Conservation (phyloP, 2,329 filamentous ascomycete genomes). For the Diaporthe sp. region DNA sequence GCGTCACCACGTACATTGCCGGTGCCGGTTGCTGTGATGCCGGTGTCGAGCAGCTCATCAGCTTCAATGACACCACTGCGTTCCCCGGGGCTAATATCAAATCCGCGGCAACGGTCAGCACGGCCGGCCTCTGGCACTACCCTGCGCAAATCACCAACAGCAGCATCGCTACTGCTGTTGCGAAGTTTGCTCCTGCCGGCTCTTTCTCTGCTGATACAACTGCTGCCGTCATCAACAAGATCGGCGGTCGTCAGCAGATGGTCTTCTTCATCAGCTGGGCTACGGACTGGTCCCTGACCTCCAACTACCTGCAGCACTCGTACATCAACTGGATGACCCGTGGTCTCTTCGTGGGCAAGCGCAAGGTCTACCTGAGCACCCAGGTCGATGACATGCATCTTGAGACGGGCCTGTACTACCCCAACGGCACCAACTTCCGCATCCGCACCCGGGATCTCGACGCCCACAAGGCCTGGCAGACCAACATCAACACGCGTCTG, state of each 20-base stretch:
- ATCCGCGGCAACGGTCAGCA: conserved; percentile 61
- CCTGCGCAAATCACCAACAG: conserved; percentile 67
- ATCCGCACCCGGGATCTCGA: conserved; percentile 60
- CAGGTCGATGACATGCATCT: conserved; percentile 75
- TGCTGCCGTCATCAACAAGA: conserved; percentile 71
- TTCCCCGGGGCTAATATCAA: conserved; percentile 69
- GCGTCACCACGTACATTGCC: conserved; percentile 42
- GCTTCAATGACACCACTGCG: conserved; percentile 64
- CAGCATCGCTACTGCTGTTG: conserved; percentile 66
- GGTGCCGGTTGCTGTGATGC: conserved; percentile 58
- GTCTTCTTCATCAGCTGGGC: conserved; percentile 69
- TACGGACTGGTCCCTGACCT: conserved; percentile 59
- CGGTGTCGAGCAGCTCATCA: conserved; percentile 64
- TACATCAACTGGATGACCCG: conserved; percentile 74
- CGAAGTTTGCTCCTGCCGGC: conserved; percentile 62
- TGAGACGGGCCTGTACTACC: conserved; percentile 61
- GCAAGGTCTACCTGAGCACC: conserved; percentile 65
- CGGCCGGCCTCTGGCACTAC: conserved; percentile 68
- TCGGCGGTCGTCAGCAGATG: conserved; percentile 70
- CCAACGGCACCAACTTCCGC: conserved; percentile 62
- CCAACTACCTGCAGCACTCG: conserved; percentile 70
- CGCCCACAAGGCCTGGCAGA: conserved; percentile 58
- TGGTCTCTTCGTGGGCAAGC: conserved; percentile 68
- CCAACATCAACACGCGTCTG: conserved; percentile 58
- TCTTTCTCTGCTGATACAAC: conserved; percentile 54